Evolutionary conservation across 805 yeast species (phyloP).

Genomic region (Cyberlindnera mycetangii): DNA sequence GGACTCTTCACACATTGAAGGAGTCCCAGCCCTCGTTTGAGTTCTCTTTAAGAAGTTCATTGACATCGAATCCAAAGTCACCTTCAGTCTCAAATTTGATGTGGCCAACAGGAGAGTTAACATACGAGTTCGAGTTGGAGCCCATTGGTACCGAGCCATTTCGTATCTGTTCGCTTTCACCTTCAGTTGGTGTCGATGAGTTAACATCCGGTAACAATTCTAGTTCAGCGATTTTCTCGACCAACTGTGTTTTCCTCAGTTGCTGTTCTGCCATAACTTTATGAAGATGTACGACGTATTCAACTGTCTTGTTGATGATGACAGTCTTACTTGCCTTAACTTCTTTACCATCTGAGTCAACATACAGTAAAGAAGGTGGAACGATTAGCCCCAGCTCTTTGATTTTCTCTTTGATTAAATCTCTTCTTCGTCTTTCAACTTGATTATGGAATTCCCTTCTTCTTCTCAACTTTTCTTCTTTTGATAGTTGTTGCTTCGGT

Average conservation of each 20-base stretch:
- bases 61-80: slow-evolving; percentile 23
- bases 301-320: slow-evolving; percentile 74
- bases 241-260: slow-evolving; percentile 40
- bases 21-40: slow-evolving; percentile 15
- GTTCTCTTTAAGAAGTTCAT: slow-evolving; percentile 25
- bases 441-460: slow-evolving; percentile 91
- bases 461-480: slow-evolving; percentile 71
- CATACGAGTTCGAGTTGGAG: slow-evolving; percentile 12
- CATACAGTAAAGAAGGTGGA: slow-evolving; percentile 66
- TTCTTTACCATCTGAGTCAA: slow-evolving; percentile 49
- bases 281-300: slow-evolving; percentile 66
- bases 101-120: slow-evolving; percentile 12
- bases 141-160: background rate
- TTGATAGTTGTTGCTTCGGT: slow-evolving; percentile 36
- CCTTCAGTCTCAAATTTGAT: slow-evolving; percentile 26
- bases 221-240: slow-evolving; percentile 36
- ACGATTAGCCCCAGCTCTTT: slow-evolving; percentile 78
- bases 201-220: slow-evolving; percentile 25
- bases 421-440: slow-evolving; percentile 89
- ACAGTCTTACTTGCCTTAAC: slow-evolving; percentile 81
- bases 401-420: slow-evolving; percentile 83
- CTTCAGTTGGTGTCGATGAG: slow-evolving; percentile 8
- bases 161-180: background rate
- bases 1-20: background rate
- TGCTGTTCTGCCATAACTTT: slow-evolving; percentile 59